Evolutionary conservation across 2,329 filamentous ascomycete species (phyloP).

Genomic region (Drechslerella coelobrocha): DNA sequence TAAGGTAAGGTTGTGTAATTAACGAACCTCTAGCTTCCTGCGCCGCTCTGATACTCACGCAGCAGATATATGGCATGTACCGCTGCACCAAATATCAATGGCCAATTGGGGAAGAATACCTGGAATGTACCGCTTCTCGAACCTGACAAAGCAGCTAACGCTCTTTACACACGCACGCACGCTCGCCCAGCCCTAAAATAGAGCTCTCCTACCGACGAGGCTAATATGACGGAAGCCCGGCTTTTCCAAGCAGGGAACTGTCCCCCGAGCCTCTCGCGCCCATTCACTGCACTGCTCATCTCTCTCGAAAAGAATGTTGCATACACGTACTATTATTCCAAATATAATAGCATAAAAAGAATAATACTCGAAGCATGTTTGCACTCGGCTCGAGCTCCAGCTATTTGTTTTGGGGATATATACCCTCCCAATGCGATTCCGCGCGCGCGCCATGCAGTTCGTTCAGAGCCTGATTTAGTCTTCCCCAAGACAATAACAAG

Average conservation of each 20-base stretch:
- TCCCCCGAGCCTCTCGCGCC: constrained; percentile 3
- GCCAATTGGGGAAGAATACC: constrained; percentile 42
- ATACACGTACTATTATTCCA: background rate
- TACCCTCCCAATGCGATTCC: too few relatives aligned
- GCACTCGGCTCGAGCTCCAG: too few relatives aligned
- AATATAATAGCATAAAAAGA: background rate
- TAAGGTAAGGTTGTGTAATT: too few relatives aligned
- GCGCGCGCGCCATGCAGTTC: too few relatives aligned
- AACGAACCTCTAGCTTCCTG: background rate
- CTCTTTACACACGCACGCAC: background rate
- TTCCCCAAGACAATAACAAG: too few relatives aligned
- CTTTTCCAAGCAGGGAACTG: too few relatives aligned
- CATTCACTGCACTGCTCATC: too few relatives aligned
- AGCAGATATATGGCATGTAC: background rate
- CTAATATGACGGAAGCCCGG: constrained; percentile 27
- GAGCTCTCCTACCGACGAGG: constrained; percentile 49
- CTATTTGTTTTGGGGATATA: too few relatives aligned
- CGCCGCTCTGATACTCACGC: background rate
- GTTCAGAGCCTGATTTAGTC: too few relatives aligned
- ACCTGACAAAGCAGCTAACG: background rate
- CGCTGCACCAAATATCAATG: background rate
- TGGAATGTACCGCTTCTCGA: background rate
- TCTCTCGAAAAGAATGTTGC: background rate
- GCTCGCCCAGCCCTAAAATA: constrained; percentile 45
- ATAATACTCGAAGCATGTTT: background rate